Base-by-base conservation (phyloP, 345 rosid genomes). In the Eucalyptus globulus region DNA sequence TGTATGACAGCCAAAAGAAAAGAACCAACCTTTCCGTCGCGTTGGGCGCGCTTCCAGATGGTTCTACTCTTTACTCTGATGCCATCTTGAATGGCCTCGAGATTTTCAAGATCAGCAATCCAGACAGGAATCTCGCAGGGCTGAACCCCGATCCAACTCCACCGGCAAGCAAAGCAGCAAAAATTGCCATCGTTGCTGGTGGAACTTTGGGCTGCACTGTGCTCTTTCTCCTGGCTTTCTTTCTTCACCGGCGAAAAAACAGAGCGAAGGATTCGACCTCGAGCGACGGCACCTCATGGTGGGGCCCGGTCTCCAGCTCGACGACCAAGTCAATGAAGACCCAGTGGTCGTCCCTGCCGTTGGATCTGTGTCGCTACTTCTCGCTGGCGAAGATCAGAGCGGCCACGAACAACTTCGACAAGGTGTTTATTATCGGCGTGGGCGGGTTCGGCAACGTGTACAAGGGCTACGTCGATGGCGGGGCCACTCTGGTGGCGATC, bases 11-110 rank as follows among this genome's bases (percentile, higher is more conserved):
- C 14, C 49, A 34, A 14, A 67, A 50, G 14, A 91, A 80, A 86
- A 91, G 51, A 44, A 65, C 54, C 29, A 81, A 91, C 12, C 83
- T 93, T 31, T 72, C 88, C 21, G 65, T 93, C 29, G 92, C 92
- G 2, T 54, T 94, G 88, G 92, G 91, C 17, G 92, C 94, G 5
- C 56, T 72, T 4, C 87, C 88, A 2, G 40, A 5, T 6, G 50
- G 81, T 22, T 34, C 45, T 10, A 90, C 95, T 4, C 50, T 17
- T 34, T 91, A 16, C 65, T 88, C 40, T 40, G 40, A 4, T 40
- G 5, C 40, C 40, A 40, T 40, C 40, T 40, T 40, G 40, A 40
- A 40, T 40, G 40, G 40, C 40, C 40, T 40, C 40, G 40, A 40
- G 40, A 40, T 40, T 1, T 40, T 40, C 40, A 40, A 40, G 40